These are phyloP conservation scores for Aspergillus indologenus DNA, from an alignment of 495 filamentous ascomycete species.

Conservation along the genomic window DNA sequence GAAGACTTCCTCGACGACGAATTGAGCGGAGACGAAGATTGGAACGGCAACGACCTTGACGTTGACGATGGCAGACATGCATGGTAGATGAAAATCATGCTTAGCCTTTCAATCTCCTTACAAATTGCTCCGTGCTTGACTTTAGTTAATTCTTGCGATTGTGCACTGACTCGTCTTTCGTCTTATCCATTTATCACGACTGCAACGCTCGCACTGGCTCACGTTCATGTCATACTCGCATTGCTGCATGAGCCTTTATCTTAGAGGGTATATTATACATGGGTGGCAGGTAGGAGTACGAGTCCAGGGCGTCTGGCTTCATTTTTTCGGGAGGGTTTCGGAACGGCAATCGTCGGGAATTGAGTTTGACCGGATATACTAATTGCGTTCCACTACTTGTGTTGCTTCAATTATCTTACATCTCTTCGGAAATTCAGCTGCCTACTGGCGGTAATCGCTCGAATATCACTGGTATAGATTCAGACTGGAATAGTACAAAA, in stretches of 20 bases:
- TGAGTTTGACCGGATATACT: neutral
- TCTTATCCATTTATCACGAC: neutral
- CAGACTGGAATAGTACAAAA: neutral
- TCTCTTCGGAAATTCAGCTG: no score
- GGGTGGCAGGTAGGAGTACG: neutral
- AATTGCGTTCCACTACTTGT: neutral
- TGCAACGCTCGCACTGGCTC: neutral
- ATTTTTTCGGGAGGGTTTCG: neutral
- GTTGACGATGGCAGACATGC: slow-evolving; percentile 23
- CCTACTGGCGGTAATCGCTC: no score
- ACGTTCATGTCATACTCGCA: neutral
- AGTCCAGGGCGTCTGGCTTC: neutral
- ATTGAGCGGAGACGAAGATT: slow-evolving; percentile 72
- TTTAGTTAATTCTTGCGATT: neutral
- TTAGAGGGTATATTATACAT: neutral
- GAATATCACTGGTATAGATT: neutral
- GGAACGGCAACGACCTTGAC: slow-evolving; percentile 53
- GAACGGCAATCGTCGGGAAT: neutral
- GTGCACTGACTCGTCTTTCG: neutral
- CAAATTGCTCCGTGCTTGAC: neutral
- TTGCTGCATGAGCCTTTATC: neutral
- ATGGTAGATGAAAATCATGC: slow-evolving; percentile 18
- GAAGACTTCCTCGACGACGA: slow-evolving; percentile 77
- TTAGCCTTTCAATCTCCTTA: neutral
- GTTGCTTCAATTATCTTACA: no score